Conservation (phyloP, 495 filamentous ascomycete species). For the Aspergillus nidulans region DNA sequence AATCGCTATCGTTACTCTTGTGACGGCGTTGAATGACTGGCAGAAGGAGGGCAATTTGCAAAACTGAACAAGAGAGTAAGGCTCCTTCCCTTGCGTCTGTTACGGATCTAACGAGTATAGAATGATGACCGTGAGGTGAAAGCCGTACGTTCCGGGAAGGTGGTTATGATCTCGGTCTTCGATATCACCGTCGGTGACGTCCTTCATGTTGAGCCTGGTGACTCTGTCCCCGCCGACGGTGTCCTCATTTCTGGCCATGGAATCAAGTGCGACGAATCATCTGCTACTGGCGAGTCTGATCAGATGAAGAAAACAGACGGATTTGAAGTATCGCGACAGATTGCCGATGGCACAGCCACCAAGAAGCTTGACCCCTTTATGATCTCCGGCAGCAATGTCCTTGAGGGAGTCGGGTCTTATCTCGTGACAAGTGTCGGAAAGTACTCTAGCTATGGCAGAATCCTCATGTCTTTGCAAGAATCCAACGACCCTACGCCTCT, state of each 20-base stretch:
- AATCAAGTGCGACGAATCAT: slow-evolving; percentile 65
- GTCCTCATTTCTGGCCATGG: slow-evolving; percentile 59
- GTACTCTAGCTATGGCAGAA: slow-evolving; percentile 61
- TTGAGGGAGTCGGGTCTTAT: slow-evolving; percentile 62
- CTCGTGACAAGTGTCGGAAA: slow-evolving; percentile 60
- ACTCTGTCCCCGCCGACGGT: slow-evolving; percentile 62
- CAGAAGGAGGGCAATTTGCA: slow-evolving; percentile 77
- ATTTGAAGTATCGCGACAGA: slow-evolving; percentile 54
- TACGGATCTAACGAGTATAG: slow-evolving; percentile 23
- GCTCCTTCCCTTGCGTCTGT: background rate
- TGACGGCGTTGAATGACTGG: slow-evolving; percentile 72
- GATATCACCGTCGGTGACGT: slow-evolving; percentile 72
- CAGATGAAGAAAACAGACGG: slow-evolving; percentile 60
- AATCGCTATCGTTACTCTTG: slow-evolving; percentile 70
- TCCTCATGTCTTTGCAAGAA: slow-evolving; percentile 58
- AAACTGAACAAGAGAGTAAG: slow-evolving; percentile 65
- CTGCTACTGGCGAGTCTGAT: slow-evolving; percentile 66
- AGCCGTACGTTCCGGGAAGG: slow-evolving; percentile 70
- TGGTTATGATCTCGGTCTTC: slow-evolving; percentile 63
- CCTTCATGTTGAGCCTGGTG: slow-evolving; percentile 68
- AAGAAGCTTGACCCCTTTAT: slow-evolving; percentile 63
- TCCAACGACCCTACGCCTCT: slow-evolving; percentile 60
- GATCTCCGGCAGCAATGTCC: slow-evolving; percentile 60
- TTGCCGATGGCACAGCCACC: slow-evolving; percentile 49
- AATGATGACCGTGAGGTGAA: slow-evolving; percentile 79